Conservation (phyloP, 495 filamentous ascomycete species). For the Melanomma pulvis-pyrius region DNA sequence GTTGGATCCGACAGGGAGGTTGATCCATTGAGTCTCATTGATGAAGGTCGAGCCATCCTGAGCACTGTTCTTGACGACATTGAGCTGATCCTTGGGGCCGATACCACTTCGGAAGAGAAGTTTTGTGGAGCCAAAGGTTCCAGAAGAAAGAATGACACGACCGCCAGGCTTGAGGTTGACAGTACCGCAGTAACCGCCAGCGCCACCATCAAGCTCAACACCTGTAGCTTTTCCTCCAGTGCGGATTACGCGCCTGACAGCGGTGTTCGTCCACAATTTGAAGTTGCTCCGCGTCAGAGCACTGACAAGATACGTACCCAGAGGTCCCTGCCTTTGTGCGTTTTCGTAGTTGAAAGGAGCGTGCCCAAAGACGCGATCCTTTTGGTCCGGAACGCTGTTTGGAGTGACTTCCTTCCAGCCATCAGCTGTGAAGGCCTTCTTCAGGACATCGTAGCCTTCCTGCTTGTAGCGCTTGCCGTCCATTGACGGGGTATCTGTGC, state of each 20-base stretch:
- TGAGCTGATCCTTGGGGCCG: slow-evolving; percentile 44
- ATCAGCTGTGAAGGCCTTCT: slow-evolving; percentile 56
- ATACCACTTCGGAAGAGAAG: slow-evolving; percentile 57
- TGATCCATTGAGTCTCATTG: slow-evolving; percentile 68
- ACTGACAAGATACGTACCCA: slow-evolving; percentile 72
- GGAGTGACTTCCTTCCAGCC: slow-evolving; percentile 68
- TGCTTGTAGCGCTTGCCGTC: slow-evolving; percentile 73
- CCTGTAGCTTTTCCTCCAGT: slow-evolving; percentile 64
- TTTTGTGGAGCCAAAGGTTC: slow-evolving; percentile 73
- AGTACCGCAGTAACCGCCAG: slow-evolving; percentile 60
- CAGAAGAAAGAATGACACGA: slow-evolving; percentile 69
- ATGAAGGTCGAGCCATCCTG: slow-evolving; percentile 45
- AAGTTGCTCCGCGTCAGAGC: slow-evolving; percentile 67
- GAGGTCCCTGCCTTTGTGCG: slow-evolving; percentile 70
- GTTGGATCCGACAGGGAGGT: slow-evolving; percentile 74
- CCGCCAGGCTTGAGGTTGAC: slow-evolving; percentile 63
- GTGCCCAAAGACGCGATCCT: slow-evolving; percentile 68
- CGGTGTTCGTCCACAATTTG: slow-evolving; percentile 65
- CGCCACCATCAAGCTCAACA: slow-evolving; percentile 64
- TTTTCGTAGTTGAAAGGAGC: slow-evolving; percentile 70
- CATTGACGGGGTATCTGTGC: slow-evolving; percentile 66
- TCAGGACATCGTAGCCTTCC: slow-evolving; percentile 64
- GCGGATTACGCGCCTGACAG: slow-evolving; percentile 67
- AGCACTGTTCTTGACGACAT: slow-evolving; percentile 39
- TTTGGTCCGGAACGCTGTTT: slow-evolving; percentile 62